Conservation (phyloP, 257 asterid species). For the Petunia axillaris region DNA sequence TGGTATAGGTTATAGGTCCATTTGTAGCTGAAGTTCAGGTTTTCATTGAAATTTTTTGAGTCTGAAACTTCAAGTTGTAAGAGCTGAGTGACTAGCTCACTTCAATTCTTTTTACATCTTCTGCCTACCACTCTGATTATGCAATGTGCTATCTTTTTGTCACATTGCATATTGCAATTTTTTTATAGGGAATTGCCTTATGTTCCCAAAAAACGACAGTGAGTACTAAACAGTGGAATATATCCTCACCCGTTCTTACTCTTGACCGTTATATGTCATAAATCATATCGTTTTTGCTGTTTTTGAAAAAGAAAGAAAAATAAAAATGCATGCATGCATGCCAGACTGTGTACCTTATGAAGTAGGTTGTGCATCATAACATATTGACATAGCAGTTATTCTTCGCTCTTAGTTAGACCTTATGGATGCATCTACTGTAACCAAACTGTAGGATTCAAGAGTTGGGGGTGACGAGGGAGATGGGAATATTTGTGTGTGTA, state of each 20-base stretch:
- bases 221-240: neutral
- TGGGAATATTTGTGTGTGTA: too few relatives aligned
- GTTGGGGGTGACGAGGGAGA: too few relatives aligned
- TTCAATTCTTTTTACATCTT: slow-evolving; percentile 18
- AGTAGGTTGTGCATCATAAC: too few relatives aligned
- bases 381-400: too few relatives aligned
- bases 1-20: slow-evolving; percentile 13
- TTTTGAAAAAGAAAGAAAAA: too few relatives aligned
- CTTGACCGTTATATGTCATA: neutral
- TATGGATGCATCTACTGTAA: too few relatives aligned
- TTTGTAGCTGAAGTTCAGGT: slow-evolving; percentile 12
- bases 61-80: slow-evolving; percentile 17
- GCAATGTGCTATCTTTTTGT: neutral
- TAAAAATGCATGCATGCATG: too few relatives aligned
- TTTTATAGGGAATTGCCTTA: neutral
- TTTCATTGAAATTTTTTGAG: neutral
- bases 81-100: slow-evolving; percentile 8
- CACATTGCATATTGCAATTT: neutral
- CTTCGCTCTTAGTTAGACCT: too few relatives aligned
- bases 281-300: too few relatives aligned
- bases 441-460: too few relatives aligned
- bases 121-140: neutral
- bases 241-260: neutral
- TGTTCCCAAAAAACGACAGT: neutral
- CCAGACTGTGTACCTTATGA: too few relatives aligned